These are phyloP conservation scores for Termitomyces sp. DNA, from an alignment of 768 basidiomycete genomes.

Conservation along the genomic window DNA sequence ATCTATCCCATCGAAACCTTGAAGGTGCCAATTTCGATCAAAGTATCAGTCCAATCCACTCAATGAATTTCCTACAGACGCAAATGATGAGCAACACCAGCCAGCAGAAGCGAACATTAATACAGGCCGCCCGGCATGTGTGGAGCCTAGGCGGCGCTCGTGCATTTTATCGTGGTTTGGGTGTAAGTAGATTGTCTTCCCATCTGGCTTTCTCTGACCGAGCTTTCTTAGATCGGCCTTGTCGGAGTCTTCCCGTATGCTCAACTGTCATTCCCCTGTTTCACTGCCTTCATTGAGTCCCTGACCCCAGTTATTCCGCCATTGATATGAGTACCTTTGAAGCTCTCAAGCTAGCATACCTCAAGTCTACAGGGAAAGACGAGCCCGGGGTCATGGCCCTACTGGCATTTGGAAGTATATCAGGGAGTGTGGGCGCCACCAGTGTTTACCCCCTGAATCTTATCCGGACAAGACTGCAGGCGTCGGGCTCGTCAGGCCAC, in stretches of 20 bases:
- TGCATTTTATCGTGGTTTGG: slow-evolving; percentile 87
- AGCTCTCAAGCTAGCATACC: slow-evolving; percentile 87
- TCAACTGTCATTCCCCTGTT: neutral
- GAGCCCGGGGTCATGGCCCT: slow-evolving; percentile 87
- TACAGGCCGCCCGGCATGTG: slow-evolving; percentile 61
- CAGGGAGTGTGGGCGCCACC: slow-evolving; percentile 89
- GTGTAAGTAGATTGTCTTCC: slow-evolving; percentile 46
- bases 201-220: slow-evolving; percentile 8
- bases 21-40: slow-evolving; percentile 47
- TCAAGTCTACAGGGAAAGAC: slow-evolving; percentile 78
- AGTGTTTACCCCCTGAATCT: slow-evolving; percentile 91
- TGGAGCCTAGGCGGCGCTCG: slow-evolving; percentile 76
- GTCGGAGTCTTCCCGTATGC: slow-evolving; percentile 93
- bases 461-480: slow-evolving; percentile 91
- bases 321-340: slow-evolving; percentile 99
- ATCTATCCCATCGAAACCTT: slow-evolving; percentile 97
- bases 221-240: slow-evolving; percentile 69
- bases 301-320: slow-evolving; percentile 62
- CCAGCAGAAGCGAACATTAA: slow-evolving; percentile 48
- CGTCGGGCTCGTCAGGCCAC: slow-evolving; percentile 93
- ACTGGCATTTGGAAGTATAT: slow-evolving; percentile 87
- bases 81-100: slow-evolving; percentile 94
- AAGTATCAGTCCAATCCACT: slow-evolving; percentile 1
- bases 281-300: neutral
- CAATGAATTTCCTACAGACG: slow-evolving; percentile 39